Conservation (phyloP, 2,329 filamentous ascomycete species). For the Annulohypoxylon truncatum region DNA sequence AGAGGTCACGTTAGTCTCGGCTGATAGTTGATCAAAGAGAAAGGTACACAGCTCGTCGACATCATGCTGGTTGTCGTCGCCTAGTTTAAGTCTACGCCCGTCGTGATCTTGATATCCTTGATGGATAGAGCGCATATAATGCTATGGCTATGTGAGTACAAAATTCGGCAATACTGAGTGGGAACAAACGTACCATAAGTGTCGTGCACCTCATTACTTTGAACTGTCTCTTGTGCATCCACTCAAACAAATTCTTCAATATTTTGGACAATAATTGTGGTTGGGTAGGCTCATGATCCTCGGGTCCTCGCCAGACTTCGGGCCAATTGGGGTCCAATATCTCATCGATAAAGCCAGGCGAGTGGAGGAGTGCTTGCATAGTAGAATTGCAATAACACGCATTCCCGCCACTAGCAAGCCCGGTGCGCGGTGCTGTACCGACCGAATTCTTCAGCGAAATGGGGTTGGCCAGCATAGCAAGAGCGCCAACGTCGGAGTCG, state of each 20-base stretch:
- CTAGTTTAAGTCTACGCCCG: constrained; percentile 63
- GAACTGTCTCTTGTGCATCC: constrained; percentile 65
- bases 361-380: constrained; percentile 84
- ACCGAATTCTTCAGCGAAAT: neutral
- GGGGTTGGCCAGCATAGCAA: constrained; percentile 55
- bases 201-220: constrained; percentile 64
- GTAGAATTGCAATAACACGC: constrained; percentile 92
- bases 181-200: constrained; percentile 62
- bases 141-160: constrained; percentile 54
- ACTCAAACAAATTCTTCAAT: constrained; percentile 68
- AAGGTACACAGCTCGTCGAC: constrained; percentile 91
- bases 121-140: constrained; percentile 74
- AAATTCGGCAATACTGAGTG: neutral
- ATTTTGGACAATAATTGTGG: constrained; percentile 71
- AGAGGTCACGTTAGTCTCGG: constrained; percentile 79
- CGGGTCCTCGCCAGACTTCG: constrained; percentile 67
- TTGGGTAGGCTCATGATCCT: constrained; percentile 58
- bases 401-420: constrained; percentile 81
- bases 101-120: constrained; percentile 38
- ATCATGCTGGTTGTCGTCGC: constrained; percentile 84
- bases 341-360: constrained; percentile 74
- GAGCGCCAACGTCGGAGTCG: constrained; percentile 53
- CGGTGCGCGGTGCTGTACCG: constrained; percentile 59
- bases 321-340: constrained; percentile 69
- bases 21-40: constrained; percentile 81